A percentile compares a stretch with the other conserved stretches of the same genome.
Evolutionary conservation across 1,284 basidiomycete genomes (phyloP).

Genomic region (Marasmius sp.): DNA sequence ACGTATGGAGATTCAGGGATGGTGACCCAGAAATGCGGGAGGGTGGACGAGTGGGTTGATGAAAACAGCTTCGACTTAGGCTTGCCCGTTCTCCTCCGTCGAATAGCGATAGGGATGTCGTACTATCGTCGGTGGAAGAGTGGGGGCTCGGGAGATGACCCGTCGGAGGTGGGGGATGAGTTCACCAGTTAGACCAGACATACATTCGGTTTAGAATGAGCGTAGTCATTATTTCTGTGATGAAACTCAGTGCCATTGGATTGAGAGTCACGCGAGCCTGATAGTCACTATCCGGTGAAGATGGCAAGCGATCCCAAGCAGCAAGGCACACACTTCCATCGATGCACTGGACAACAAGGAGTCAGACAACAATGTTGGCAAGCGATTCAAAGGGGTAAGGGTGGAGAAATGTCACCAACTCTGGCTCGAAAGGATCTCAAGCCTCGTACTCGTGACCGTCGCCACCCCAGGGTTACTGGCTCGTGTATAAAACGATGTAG

Average conservation of each 20-base stretch:
- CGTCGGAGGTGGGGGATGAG: not conserved
- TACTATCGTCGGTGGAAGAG: no score
- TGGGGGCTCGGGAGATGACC: no score
- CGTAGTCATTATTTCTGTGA: slow-evolving; percentile 74
- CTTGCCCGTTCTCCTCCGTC: no score
- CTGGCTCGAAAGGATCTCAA: not conserved
- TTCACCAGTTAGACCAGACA: slow-evolving; percentile 45
- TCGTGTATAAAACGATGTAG: slow-evolving; percentile 2
- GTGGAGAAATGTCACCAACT: not conserved
- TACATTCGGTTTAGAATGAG: slow-evolving; percentile 69
- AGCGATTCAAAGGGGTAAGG: not conserved
- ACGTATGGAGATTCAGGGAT: no score
- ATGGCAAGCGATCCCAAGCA: slow-evolving; percentile 55
- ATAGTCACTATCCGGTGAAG: slow-evolving; percentile 50
- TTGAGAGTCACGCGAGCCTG: slow-evolving; percentile 59
- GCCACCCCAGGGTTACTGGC: not conserved
- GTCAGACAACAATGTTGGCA: not conserved
- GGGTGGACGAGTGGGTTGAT: no score
- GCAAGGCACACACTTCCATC: slow-evolving; percentile 59
- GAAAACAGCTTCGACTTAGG: no score
- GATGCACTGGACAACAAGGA: slow-evolving; percentile 43
- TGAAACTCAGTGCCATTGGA: slow-evolving; percentile 51
- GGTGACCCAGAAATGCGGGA: no score
- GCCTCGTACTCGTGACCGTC: slow-evolving; percentile 1
- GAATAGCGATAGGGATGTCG: no score